Base-by-base conservation (phyloP, 805 yeast species). In the Lipomyces chichibuensis region DNA sequence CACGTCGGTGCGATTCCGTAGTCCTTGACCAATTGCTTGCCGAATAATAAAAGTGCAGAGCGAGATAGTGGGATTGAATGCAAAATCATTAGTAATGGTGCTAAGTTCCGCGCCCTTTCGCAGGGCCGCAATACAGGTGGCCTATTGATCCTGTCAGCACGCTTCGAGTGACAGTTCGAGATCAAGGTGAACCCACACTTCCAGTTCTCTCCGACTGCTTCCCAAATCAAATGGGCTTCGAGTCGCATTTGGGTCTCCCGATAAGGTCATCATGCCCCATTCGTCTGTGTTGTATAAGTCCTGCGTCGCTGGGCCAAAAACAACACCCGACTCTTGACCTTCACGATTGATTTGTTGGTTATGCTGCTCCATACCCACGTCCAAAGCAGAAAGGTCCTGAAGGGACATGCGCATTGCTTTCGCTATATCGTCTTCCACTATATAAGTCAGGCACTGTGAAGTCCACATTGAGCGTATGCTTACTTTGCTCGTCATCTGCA, bases 41-140 rank as follows among this genome's bases (percentile, higher is more conserved):
- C 74, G 20, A 65, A 70, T 6, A 71, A 63, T 20, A 76, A 65
- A 9, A 77, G 65, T 0, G 76, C 74, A 9, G 69, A 66, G 17
- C 80, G 67, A n/a, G 74, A 75, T 23, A 74, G 64, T 2, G 80
- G 79, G 37, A 77, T 74, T 6, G 71, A 51, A 57, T 76, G 79
- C 43, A 76, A 57, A 29, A 77, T 70, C 23, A 69, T 66, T 39
- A 77, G 64, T 49, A 75, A 60, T 1, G 77, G 74, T 2, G 75
- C 75, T 5, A 77, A 57, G 23, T 68, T 65, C 3, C 43, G 56
- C 23, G 59, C 60, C 17, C 35, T 29, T 13, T 35, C 51, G 54
- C 57, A 27, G 13, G 69, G 66, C 11, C 63, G 49, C n/a, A 65
- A 62, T 13, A 63, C 37, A 5, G 71, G 63, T 9, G 60, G 62